Conservation (phyloP, 345 rosid species). For the Eucalyptus lansdowneana region DNA sequence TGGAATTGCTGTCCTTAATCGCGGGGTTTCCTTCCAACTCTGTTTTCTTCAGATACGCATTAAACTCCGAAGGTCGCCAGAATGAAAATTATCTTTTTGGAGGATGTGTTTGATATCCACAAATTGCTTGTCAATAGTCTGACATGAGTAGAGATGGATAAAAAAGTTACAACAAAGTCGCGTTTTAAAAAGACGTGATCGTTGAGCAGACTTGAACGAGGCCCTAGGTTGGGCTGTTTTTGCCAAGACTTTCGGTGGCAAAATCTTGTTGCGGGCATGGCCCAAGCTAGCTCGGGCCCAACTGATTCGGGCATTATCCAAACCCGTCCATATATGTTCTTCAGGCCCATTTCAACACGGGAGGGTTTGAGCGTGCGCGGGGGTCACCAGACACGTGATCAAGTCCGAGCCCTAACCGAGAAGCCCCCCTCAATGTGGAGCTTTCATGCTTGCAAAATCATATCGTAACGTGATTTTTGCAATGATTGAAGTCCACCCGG, state of each 20-base stretch:
- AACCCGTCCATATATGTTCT: neutral
- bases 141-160: neutral
- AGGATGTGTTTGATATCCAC: neutral
- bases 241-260: neutral
- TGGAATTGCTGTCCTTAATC: neutral
- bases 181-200: neutral
- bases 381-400: neutral
- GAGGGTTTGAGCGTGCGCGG: neutral
- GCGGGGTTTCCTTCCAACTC: neutral
- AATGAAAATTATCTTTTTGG: neutral
- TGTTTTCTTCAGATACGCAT: neutral
- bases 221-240: neutral
- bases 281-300: neutral
- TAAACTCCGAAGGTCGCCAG: neutral
- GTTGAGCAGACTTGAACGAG: neutral
- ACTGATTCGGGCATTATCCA: neutral
- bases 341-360: neutral
- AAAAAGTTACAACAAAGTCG: neutral
- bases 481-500: neutral
- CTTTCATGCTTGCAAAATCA: neutral
- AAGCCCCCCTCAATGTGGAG: neutral
- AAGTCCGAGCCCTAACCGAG: neutral
- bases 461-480: neutral
- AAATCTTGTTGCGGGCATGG: neutral
- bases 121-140: neutral